Evolutionary conservation across 2,329 filamentous ascomycete genomes (phyloP), one percentile per base, ranked within the genome.

Genomic region (Neofusicoccum laricinum): DNA sequence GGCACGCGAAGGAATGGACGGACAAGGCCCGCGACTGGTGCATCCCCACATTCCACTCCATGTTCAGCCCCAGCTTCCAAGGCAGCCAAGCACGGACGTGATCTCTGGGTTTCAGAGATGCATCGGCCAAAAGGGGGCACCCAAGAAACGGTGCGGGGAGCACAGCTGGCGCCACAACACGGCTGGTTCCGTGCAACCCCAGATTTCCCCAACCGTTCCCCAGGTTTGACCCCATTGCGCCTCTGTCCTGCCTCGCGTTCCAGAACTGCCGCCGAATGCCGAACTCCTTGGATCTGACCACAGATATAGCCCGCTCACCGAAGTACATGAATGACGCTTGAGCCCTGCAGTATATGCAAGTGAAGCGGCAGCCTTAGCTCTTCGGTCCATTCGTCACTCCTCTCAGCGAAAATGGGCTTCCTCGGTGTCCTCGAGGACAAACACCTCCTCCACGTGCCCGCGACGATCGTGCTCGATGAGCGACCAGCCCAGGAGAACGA

Each of bases 391-490:
- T 57, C 38, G 38, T 32, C 19, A 10, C 15, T 30, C 12, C 8
- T 32, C 2, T n/a, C 25, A 34, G 25, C 48, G 46, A 43, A 57
- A 21, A 75, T 75, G 73, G 73, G 70, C 34, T 75, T 75, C 61
- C 72, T 75, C 32, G 73, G 73, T 45, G 68, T 75, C 21, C 59
- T 73, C 32, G 73, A 75, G 66, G 72, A 75, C 65, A 70, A 71
- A 51, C 70, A 74, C 41, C 69, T 75, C 34, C 64, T 70, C 10
- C 73, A 75, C 70, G 73, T 75, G 4, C 73, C 73, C 10, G 73
- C 72, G 19, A 75, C 73, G 3, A 73, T 75, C n/a, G 66, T 73
- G 15, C 66, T 75, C 21, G 72, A 69, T 21, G 73, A 73, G 57
- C 67, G 71, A 46, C 58, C 71, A 15, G 55, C 68, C 49, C 50